Evolutionary conservation across 192 early-diverging fungal species (phyloP), one percentile per base, ranked within the genome.

Genomic region (Coemansia sp.): DNA sequence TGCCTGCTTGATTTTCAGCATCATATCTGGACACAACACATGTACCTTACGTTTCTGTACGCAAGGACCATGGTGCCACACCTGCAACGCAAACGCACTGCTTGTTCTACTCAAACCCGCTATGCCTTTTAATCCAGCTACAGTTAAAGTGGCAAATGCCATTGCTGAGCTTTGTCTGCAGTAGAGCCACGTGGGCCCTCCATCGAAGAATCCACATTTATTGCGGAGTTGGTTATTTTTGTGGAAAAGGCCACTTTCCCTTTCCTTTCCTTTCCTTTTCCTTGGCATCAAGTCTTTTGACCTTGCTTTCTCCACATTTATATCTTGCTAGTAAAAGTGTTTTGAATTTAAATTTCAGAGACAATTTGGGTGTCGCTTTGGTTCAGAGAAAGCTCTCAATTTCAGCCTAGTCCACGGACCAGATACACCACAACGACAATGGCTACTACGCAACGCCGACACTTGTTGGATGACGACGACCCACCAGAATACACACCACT

Each of bases 401-500:
- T 52, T 52, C 7, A 9, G 50, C 50, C 50, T 4, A 5, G 9
- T 58, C 22, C 21, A 21, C 19, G 28, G 12, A 56, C 55, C 22
- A 7, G 12, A 21, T 7, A 22, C 19, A 19, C 24, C 38, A 25
- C 2, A 9, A 22, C 41, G 23, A 24, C 58, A 38, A 59, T 59
- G 58, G 58, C 58, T 5, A 14, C 41, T 24, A 38, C 25, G 16
- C 58, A 47, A 23, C 41, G 38, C 57, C 50, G n/a, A 26, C 56
- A 58, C 56, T 28, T 51, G 25, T 18, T 62, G 6, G 48, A 50
- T 18, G 60, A 62, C 22, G 60, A 62, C n/a, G 60, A 60, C 16
- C 74, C 76, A 14, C 76, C 76, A 51, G 56, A 41, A 30, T 78
- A 78, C 64, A 69, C 76, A 7, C 64, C 64, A n/a, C 71, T 78